Evolutionary conservation across 345 rosid genomes (phyloP), one percentile per base, ranked within the genome.

Genomic region (Bruguiera gymnorhiza): DNA sequence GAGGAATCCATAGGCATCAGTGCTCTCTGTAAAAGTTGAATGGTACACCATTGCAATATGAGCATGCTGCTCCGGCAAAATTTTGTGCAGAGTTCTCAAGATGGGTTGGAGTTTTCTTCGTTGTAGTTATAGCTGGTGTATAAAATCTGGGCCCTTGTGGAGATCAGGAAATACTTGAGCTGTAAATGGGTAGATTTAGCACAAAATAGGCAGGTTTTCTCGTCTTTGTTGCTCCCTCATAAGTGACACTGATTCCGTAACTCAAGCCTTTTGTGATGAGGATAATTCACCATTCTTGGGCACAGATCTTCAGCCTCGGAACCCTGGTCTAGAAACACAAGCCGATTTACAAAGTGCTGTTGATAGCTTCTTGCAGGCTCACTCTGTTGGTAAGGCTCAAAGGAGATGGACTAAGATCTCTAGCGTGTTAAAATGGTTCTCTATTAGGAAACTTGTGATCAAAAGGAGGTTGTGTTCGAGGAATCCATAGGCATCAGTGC

Each of bases 321-420:
- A 71, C 65, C 79, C 79, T 55, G 68, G 75, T 46, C 74, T 83
- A 43, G 96, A 83, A 73, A 54, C 92, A 46, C 83, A 71, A 46
- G 82, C 89, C 1, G 95, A 88, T 68, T 82, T 88, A 59, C 96
- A 85, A 63, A 83, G 82, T 65, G 89, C 86, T 3, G 82, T 89
- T 26, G 86, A 86, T 34, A 70, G 82, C 62, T 86, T 88, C 78
- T 78, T 87, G 74, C 34, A 81, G 81, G 66, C 79, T 60, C 86
- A 78, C 27, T 62, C 78, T 26, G 78, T 77, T 8, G 88, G 70
- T 59, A 85, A 85, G 71, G 97, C 96, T 29, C 88, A 88, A 66
- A 88, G 72, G 81, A 85, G 97, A 78, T 95, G 99, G 99, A 86
- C 88, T 53, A 95, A 85, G 86, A 74, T 95, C 52, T 88, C 81